These are phyloP conservation scores for Ophiorrhiza pumila DNA, from an alignment of 257 asterid species.

Conservation along the genomic window DNA sequence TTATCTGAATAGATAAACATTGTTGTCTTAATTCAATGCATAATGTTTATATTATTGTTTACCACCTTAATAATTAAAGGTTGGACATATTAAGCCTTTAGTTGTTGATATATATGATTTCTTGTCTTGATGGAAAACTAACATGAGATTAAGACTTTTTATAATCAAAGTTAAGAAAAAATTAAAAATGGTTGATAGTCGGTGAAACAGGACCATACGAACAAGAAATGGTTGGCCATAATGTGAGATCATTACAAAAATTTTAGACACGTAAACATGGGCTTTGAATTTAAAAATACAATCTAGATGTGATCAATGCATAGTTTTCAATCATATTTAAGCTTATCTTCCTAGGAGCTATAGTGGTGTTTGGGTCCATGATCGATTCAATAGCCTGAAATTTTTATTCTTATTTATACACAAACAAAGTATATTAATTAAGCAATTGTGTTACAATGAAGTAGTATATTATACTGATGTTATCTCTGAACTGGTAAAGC, in stretches of 20 bases:
- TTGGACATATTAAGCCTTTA: not conserved
- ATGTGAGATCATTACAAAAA: slow-evolving; percentile 24
- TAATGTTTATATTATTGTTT: not conserved
- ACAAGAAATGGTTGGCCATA: slow-evolving; percentile 35
- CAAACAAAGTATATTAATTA: not conserved
- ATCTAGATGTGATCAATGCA: slow-evolving; percentile 18
- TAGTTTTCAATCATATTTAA: slow-evolving; percentile 18
- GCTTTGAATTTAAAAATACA: slow-evolving; percentile 2
- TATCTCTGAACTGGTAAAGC: slow-evolving; percentile 13
- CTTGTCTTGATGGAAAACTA: not conserved
- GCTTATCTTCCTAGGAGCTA: slow-evolving; percentile 29
- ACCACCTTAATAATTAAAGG: not conserved
- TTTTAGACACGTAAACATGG: slow-evolving; percentile 30
- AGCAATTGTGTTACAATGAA: not conserved
- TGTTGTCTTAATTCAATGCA: not conserved
- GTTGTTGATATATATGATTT: not conserved
- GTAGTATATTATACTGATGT: no score
- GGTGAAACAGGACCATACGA: slow-evolving; percentile 26
- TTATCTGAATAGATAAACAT: not conserved
- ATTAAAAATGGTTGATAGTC: not conserved
- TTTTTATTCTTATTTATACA: slow-evolving; percentile 20
- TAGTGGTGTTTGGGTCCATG: slow-evolving; percentile 22
- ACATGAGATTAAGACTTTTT: not conserved
- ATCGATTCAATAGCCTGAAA: not conserved
- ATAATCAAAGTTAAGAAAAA: not conserved